Evolutionary conservation across 2,329 filamentous ascomycete genomes (phyloP).

Genomic region (Cladosporium colombiae): DNA sequence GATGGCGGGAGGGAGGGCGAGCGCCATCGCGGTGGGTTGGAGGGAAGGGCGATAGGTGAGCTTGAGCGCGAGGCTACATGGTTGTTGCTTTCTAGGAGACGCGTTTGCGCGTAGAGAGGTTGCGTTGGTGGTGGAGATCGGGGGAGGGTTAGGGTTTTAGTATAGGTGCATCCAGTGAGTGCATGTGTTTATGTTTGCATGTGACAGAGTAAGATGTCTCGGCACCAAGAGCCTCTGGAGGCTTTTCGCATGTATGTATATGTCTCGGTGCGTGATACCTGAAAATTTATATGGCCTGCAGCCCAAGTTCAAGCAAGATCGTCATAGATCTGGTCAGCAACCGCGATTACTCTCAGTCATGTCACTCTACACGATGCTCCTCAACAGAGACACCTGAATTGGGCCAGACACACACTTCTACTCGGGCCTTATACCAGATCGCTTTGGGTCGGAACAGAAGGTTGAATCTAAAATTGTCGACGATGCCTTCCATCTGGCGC

Average conservation of each 20-base stretch:
- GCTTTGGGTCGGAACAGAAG: not conserved
- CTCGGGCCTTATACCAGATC: too few relatives aligned
- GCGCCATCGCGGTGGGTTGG: constrained; percentile 4
- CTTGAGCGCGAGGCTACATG: not conserved
- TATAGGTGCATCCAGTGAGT: too few relatives aligned
- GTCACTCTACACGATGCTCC: not conserved
- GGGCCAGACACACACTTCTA: too few relatives aligned
- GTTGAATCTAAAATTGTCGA: not conserved
- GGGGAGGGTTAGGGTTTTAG: not conserved
- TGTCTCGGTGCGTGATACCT: not conserved
- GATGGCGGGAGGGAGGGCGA: constrained; percentile 15
- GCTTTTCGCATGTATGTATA: not conserved
- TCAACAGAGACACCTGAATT: not conserved
- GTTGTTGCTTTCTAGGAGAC: not conserved
- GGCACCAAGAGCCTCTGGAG: not conserved
- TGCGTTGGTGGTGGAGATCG: not conserved
- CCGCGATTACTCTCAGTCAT: not conserved
- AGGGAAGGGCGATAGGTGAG: not conserved
- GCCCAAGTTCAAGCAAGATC: not conserved
- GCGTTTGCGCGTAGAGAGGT: constrained; percentile 12
- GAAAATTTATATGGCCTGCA: not conserved
- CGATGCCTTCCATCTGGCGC: not conserved
- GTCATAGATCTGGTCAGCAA: not conserved
- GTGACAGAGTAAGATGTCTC: not conserved
- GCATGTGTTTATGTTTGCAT: not conserved